These are phyloP conservation scores for Ilyonectria sp. DNA, from an alignment of 2,329 filamentous ascomycete species.

Conservation along the genomic window DNA sequence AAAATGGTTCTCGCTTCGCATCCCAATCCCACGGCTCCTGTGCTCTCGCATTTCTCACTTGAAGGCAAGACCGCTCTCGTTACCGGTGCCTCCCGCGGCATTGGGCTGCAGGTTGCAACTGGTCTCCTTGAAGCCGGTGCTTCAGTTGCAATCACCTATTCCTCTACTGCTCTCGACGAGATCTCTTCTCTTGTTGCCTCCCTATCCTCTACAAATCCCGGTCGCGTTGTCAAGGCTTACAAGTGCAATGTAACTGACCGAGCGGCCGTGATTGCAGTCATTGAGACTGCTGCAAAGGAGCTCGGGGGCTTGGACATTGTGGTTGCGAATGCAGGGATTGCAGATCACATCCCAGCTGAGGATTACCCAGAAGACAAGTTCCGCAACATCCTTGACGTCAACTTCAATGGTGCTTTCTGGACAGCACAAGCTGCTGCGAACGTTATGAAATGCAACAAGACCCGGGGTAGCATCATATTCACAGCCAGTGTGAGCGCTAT, in stretches of 20 bases:
- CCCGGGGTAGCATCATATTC: constrained; percentile 56
- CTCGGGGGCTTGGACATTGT: constrained; percentile 58
- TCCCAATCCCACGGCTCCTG: constrained; percentile 37
- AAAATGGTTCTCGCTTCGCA: constrained; percentile 42
- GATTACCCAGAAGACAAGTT: constrained; percentile 59
- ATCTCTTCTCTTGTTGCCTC: constrained; percentile 27
- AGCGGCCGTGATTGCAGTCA: constrained; percentile 46
- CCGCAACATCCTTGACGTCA: constrained; percentile 56
- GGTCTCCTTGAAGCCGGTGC: constrained; percentile 45
- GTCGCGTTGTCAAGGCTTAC: constrained; percentile 52
- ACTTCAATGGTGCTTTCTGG: constrained; percentile 60
- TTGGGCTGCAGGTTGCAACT: constrained; percentile 59
- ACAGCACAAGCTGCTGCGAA: constrained; percentile 59
- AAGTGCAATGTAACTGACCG: constrained; percentile 55
- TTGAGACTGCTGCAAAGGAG: constrained; percentile 52
- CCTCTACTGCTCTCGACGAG: constrained; percentile 27
- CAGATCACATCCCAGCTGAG: constrained; percentile 53
- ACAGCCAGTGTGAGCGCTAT: constrained; percentile 58
- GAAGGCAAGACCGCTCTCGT: constrained; percentile 63
- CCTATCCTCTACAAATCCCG: constrained; percentile 26
- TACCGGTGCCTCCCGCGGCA: constrained; percentile 65
- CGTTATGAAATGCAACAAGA: constrained; percentile 52
- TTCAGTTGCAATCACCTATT: constrained; percentile 43
- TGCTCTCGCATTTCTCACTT: constrained; percentile 51
- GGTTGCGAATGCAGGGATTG: constrained; percentile 60